Base-by-base conservation (phyloP, 495 filamentous ascomycete genomes). In the Cenococcum geophilum region DNA sequence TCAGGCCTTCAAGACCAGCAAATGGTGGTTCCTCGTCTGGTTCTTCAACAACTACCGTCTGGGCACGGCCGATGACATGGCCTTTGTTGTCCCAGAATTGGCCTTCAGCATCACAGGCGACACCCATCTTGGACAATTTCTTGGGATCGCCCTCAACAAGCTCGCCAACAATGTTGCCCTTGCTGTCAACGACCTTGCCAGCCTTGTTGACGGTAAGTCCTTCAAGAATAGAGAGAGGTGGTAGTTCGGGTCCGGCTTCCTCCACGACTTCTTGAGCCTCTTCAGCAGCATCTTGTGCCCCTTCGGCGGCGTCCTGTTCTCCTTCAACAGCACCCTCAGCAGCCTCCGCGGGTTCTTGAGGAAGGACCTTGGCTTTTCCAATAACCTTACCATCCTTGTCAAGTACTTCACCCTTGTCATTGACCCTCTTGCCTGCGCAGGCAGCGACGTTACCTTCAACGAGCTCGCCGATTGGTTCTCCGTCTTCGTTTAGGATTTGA, bases 1-100 rank as follows among this genome's bases (percentile, higher is more conserved):
- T 75, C 10, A 86, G 78, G 36, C 81, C 82, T 54, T 88, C 83
- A 6, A 86, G 79, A 42, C 83, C 83, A 51, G 85, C 82, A 68
- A 87, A 89, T 1, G 77, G 77, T 16, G 79, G 75, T 61, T 86
- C 83, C 35, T 84, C 79, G 5, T 80, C 79, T 0, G 76, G 65
- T 0, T 85, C 80, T 56, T 84, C 79, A 72, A 61, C 22, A 12
- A 67, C 53, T 12, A 76, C 65, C 35, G 74, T 75, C 65, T 75
- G 61, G 12, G 74, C 74, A 52, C 73, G 73, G 47, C 74, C 74
- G 43, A 75, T 75, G 65, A 75, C 69, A 50, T 75, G 72, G 54
- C 74, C 74, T 61, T 75, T 75, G 70, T 64, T 71, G 68, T 76
- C 74, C 74, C 74, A 76, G 65, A 76, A 75, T 57, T 75, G 72